Conservation (phyloP, 768 basidiomycete species). For the Gelatoporia subvermispora region DNA sequence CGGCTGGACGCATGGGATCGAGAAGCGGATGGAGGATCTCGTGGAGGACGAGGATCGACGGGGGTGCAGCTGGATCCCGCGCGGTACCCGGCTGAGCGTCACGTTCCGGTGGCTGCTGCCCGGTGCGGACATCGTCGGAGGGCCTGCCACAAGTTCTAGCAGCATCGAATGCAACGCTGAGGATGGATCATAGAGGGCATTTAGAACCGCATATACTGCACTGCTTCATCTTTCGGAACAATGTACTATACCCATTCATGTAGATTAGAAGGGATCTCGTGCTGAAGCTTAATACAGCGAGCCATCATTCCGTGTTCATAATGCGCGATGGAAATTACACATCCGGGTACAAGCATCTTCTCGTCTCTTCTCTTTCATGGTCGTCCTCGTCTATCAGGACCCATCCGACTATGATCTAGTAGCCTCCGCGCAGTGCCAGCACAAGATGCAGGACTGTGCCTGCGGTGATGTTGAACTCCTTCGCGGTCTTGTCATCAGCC, state of each 20-base stretch:
- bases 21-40: slow-evolving; percentile 51
- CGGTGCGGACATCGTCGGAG: slow-evolving; percentile 73
- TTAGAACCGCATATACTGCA: background rate
- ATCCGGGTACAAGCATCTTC: background rate
- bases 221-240: background rate
- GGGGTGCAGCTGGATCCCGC: slow-evolving; percentile 35
- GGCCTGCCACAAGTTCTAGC: background rate
- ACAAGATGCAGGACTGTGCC: slow-evolving; percentile 93
- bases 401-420: slow-evolving; percentile 29
- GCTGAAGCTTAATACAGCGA: no score
- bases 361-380: slow-evolving; percentile 8
- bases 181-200: background rate
- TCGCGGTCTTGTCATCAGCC: slow-evolving; percentile 87
- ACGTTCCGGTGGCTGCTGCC: slow-evolving; percentile 85
- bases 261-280: no score
- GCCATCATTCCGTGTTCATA: slow-evolving; percentile 2
- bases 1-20: slow-evolving; percentile 86
- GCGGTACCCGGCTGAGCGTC: slow-evolving; percentile 66
- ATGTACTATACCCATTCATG: slow-evolving; percentile 7
- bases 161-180: background rate
- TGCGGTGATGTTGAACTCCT: slow-evolving; percentile 76
- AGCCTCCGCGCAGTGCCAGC: slow-evolving; percentile 89
- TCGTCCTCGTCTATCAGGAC: slow-evolving; percentile 10
- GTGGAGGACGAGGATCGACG: slow-evolving; percentile 36
- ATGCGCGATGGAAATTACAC: slow-evolving; percentile 19